Base-by-base conservation (phyloP, 1,139 yeast species). In the Scheffersomyces illinoinensis region DNA sequence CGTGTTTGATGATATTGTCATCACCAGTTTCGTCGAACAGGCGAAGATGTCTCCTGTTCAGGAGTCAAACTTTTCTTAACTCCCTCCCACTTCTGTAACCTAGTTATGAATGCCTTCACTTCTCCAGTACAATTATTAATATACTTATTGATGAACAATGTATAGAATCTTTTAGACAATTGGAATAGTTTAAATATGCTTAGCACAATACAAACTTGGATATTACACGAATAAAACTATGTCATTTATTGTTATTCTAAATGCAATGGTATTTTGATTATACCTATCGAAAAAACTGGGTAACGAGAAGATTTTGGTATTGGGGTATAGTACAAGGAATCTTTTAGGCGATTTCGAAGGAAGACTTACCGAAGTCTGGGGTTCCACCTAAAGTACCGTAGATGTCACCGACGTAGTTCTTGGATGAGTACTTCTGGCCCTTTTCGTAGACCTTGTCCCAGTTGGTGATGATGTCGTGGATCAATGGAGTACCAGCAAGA, bases 351-450 rank as follows among this genome's bases (percentile, higher is more conserved):
- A 62, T 52, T 3, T 26, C 55, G 47, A 62, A 63, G 24, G 57
- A 51, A 10, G 59, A 14, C 59, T 59, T 60, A 5, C 68, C 68
- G 47, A 64, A 65, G 54, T 65, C 66, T 47, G 64, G 66, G 46
- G 59, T 65, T 12, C 73, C 73, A 49, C 71, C 87, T 69, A 86
- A 77, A 54, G 88, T 77, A 56, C 83, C 86, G 63, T 77, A 82
- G 59, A 84, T 79, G 67, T 87, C 90, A 60, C 91, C 91, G 58
- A 85, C 76, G 68, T 86, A 87, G 75, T 85, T 85, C 47, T 73
- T 74, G 20, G 89, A 76, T 56, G 74, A 70, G 59, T 77, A 75
- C 58, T 77, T 75, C 51, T 69, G 72, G 54, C 78, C 77, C 2
- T 64, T 56, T 56, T 65, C 69, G 71, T 86, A 85, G 18, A 76